phyloP scores from a whole-genome alignment of 148 eudicot genomes.

The Silene latifolia region DNA sequence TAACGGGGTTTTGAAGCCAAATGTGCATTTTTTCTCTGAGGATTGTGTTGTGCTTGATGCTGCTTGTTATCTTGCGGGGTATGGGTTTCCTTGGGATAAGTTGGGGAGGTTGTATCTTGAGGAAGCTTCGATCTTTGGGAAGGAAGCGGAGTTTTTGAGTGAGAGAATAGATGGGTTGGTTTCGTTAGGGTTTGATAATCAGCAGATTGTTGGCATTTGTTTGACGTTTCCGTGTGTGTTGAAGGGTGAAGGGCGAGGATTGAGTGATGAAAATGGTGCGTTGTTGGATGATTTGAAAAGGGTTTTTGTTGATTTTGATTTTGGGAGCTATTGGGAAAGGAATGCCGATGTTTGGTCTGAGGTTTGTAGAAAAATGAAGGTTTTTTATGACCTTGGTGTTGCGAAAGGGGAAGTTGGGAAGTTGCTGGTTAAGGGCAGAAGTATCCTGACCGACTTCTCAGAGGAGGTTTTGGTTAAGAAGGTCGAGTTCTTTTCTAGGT shows the following conservation, averaged over 20 bases:
- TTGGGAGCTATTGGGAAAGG: slow-evolving; percentile 29
- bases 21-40: slow-evolving; percentile 45
- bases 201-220: slow-evolving; percentile 49
- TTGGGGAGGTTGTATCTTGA: slow-evolving; percentile 53
- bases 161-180: slow-evolving; percentile 37
- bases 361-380: slow-evolving; percentile 45
- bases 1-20: slow-evolving; percentile 32
- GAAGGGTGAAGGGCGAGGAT: slow-evolving; percentile 22
- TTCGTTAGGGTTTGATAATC: slow-evolving; percentile 43
- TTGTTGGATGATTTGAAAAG: slow-evolving; percentile 51
- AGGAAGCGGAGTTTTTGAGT: slow-evolving; percentile 26
- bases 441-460: slow-evolving; percentile 39
- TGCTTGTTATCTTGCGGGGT: slow-evolving; percentile 50
- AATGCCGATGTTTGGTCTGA: slow-evolving; percentile 49
- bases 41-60: slow-evolving; percentile 41
- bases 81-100: slow-evolving; percentile 80
- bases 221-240: slow-evolving; percentile 58
- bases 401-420: slow-evolving; percentile 47
- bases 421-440: slow-evolving; percentile 37
- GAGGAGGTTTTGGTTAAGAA: slow-evolving; percentile 48
- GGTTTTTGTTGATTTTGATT: slow-evolving; percentile 49
- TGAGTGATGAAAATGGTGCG: slow-evolving; percentile 29
- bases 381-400: slow-evolving; percentile 65
- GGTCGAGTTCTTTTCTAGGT: slow-evolving; percentile 50
- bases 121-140: slow-evolving; percentile 46